Conservation (phyloP, 108 stramenopile genomes). For the Cylindrotheca closterium region DNA sequence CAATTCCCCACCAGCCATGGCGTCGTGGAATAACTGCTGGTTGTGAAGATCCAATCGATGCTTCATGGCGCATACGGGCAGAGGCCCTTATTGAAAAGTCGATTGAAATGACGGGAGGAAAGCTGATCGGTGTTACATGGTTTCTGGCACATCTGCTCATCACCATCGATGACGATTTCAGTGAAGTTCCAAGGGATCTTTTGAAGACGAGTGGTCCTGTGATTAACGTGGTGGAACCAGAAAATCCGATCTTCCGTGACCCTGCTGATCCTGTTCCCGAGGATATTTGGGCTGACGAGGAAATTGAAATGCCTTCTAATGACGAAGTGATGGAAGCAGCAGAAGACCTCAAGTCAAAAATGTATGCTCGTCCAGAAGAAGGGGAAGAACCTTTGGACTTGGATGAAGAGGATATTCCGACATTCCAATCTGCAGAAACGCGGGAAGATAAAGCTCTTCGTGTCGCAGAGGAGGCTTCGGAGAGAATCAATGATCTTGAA, state of each 20-base stretch:
- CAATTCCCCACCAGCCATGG: conserved; percentile 84
- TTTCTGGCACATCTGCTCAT: conserved; percentile 67
- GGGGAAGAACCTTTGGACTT: conserved; percentile 55
- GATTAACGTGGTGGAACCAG: conserved; percentile 50
- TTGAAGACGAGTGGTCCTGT: conserved; percentile 51
- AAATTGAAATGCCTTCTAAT: conserved; percentile 42
- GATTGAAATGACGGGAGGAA: conserved; percentile 47
- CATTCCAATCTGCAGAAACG: conserved; percentile 22
- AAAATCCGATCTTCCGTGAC: conserved; percentile 40
- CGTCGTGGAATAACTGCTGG: conserved; percentile 74
- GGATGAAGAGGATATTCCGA: conserved; percentile 33
- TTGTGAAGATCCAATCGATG: conserved; percentile 78
- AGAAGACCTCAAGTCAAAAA: conserved; percentile 9
- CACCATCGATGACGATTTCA: conserved; percentile 28
- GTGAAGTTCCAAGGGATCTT: conserved; percentile 8
- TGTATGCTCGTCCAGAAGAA: conserved; percentile 46
- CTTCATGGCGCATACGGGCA: conserved; percentile 70
- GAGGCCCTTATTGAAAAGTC: conserved; percentile 64
- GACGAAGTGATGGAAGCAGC: conserved; percentile 43
- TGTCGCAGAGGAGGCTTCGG: conserved; percentile 25
- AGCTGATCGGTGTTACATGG: conserved; percentile 80
- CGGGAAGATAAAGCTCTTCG: conserved; percentile 34
- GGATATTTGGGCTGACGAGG: conserved; percentile 35
- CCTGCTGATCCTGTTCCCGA: conserved; percentile 68
- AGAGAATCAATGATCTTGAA: conserved; percentile 2